Conservation (phyloP, 805 yeast species). For the Candida suzukii region DNA sequence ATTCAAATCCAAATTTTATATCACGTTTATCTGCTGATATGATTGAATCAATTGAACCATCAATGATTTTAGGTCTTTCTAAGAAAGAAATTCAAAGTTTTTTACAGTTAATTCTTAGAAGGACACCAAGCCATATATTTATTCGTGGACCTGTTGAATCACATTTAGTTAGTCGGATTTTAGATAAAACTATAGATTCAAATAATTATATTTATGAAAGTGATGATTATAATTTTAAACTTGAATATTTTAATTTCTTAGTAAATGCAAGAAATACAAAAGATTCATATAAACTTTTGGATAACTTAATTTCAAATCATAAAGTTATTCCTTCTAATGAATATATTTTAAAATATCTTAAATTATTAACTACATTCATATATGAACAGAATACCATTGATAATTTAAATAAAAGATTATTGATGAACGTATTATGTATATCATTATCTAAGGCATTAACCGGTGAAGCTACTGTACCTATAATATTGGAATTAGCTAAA, state of each 20-base stretch:
- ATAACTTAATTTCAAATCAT: background rate
- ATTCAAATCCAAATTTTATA: background rate
- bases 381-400: background rate
- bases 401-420: background rate
- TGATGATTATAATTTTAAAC: background rate
- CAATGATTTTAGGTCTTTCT: background rate
- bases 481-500: background rate
- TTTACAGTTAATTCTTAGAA: background rate
- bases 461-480: background rate
- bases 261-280: background rate
- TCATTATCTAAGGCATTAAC: background rate
- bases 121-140: background rate
- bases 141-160: background rate
- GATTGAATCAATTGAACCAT: background rate
- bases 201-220: no score
- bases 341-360: background rate
- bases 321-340: background rate
- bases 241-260: background rate
- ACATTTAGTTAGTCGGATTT: background rate
- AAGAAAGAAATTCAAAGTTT: background rate
- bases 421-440: background rate
- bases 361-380: background rate
- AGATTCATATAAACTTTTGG: background rate
- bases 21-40: background rate
- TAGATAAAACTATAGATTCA: background rate